phyloP scores from a whole-genome alignment of 176 grass and related monocot genomes.

The Raddia guianensis region DNA sequence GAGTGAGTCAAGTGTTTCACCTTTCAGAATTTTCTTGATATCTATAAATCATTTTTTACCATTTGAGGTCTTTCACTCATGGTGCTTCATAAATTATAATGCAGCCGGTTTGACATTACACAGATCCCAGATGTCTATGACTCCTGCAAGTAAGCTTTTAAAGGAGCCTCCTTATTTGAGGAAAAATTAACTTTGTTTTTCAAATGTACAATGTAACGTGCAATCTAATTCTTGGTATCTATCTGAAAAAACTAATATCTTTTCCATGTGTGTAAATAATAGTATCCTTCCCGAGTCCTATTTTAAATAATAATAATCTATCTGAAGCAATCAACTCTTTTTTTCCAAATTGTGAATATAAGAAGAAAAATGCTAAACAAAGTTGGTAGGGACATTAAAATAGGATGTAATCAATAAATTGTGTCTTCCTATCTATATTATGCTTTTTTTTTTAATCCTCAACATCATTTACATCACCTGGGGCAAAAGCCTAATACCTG shows the following conservation, averaged over 20 bases:
- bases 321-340: too few relatives aligned
- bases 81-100: constrained; percentile 44
- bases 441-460: not conserved
- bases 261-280: not conserved
- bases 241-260: constrained; percentile 1
- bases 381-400: constrained; percentile 11
- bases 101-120: constrained; percentile 96
- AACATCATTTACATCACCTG: constrained; percentile 7
- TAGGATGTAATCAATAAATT: not conserved
- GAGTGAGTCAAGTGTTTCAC: constrained; percentile 64
- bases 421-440: not conserved
- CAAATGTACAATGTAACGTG: not conserved
- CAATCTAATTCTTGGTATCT: constrained; percentile 19
- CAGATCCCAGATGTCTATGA: constrained; percentile 99
- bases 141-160: constrained; percentile 94
- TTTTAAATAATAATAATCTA: too few relatives aligned
- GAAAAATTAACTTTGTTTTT: not conserved
- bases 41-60: constrained; percentile 19
- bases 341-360: not conserved
- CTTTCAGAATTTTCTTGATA: constrained; percentile 34
- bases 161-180: not conserved
- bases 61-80: constrained; percentile 26
- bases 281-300: too few relatives aligned
- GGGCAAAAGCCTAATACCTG: constrained; percentile 17
- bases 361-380: constrained; percentile 14